phyloP scores from a whole-genome alignment of 2,329 filamentous ascomycete species.

The Fusarium goolgardi region DNA sequence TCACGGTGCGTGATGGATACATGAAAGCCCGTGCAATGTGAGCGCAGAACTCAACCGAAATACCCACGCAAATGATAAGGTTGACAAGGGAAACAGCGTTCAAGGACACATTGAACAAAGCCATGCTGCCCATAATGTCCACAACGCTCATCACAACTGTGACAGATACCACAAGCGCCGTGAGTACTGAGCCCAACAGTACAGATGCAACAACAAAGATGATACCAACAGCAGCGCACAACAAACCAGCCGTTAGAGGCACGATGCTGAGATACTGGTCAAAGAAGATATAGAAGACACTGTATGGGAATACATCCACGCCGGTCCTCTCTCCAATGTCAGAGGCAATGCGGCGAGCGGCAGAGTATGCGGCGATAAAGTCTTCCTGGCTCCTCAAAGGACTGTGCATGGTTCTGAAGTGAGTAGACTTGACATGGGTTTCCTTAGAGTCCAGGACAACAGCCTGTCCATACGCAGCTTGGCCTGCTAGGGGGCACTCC shows the following conservation, averaged over 20 bases:
- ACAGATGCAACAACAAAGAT: conserved; percentile 84
- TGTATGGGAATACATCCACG: conserved; percentile 93
- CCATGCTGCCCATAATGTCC: conserved; percentile 96
- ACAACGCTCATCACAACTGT: conserved; percentile 94
- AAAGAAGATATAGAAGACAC: conserved; percentile 98
- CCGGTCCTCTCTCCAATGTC: conserved; percentile 78
- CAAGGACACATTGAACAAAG: conserved; percentile 84
- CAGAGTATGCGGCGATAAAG: conserved; percentile 90
- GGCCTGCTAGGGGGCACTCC: conserved; percentile 87
- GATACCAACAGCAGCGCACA: conserved; percentile 85
- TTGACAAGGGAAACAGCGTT: conserved; percentile 98
- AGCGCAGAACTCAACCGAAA: conserved; percentile 96
- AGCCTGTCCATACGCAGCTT: conserved; percentile 86
- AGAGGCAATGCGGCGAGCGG: conserved; percentile 86
- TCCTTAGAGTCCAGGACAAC: conserved; percentile 79
- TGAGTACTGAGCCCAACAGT: conserved; percentile 85
- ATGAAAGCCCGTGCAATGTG: conserved; percentile 96
- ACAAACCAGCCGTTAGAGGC: conserved; percentile 78
- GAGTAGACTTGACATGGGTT: conserved; percentile 79
- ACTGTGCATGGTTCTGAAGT: conserved; percentile 92
- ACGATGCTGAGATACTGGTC: conserved; percentile 94
- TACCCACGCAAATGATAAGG: conserved; percentile 95
- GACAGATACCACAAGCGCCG: conserved; percentile 82
- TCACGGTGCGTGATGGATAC: conserved; percentile 84
- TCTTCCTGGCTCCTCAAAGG: conserved; percentile 89